Evolutionary conservation across 768 basidiomycete genomes (phyloP), one percentile per base, ranked within the genome.

Genomic region (Porpolomopsis calyptriformis): DNA sequence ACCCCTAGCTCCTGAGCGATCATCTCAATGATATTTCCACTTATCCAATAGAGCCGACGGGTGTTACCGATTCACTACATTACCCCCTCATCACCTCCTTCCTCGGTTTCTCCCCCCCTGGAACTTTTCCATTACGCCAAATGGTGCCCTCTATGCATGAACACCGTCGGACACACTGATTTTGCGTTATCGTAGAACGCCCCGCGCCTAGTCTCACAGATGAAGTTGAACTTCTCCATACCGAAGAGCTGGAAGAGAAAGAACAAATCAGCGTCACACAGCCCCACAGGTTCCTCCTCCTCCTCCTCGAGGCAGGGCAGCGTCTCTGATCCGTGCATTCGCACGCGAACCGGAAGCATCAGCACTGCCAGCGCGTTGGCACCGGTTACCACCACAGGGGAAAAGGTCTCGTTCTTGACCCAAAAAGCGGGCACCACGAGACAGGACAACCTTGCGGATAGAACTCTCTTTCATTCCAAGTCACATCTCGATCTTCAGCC

Each of bases 141-240:
- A 31, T 31, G 29, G 29, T 14, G 14, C 29, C 29, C 14, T 31
- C 14, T 31, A 31, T 31, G 7, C 14, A 31, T 31, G 29, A 7
- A 14, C 7, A 31, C 29, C 29, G 7, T 14, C 29, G 29, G 7
- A 7, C 14, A 7, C 29, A 7, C 7, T 31, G 29, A 31, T 31
- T 7, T 31, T 14, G 29, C 14, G n/a, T 14, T 31, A 31, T 31
- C 29, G 29, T 31, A 7, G 7, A 7, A 7, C 29, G 14, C 7
- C 14, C 14, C 29, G 14, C 14, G 7, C 7, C 29, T 14, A 7
- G 14, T 31, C 7, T 14, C 29, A 31, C 14, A 7, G 29, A 71
- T 71, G 70, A 70, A 71, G 53, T 54, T 64, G 11, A 50, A 67
- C 12, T 57, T 63, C 4, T 65, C 71, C 52, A 55, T 72, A 43